phyloP scores from a whole-genome alignment of 805 yeast genomes.

The Starmerella floris region DNA sequence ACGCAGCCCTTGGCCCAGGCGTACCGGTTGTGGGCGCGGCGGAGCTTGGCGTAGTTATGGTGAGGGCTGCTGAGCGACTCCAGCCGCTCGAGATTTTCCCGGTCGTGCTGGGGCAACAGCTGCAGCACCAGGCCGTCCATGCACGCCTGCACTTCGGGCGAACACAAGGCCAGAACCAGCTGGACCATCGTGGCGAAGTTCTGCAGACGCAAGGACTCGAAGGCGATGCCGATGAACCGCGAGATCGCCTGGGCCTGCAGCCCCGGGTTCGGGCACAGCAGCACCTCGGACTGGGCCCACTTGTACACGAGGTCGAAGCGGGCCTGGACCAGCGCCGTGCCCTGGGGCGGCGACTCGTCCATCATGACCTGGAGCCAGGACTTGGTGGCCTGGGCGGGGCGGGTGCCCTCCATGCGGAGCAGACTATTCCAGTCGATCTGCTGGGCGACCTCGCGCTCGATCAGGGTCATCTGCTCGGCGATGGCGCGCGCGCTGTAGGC shows the following conservation, averaged over 20 bases:
- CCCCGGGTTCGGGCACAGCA: conserved; percentile 47
- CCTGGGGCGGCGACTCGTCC: conserved; percentile 37
- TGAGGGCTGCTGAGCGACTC: conserved; percentile 63
- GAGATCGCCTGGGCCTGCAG: conserved; percentile 61
- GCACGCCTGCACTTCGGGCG: conserved; percentile 35
- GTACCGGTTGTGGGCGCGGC: conserved; percentile 48
- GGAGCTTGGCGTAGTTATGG: conserved; percentile 53
- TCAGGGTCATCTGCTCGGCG: conserved; percentile 71
- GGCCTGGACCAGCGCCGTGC: conserved; percentile 68
- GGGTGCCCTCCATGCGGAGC: conserved; percentile 61
- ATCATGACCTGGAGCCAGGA: conserved; percentile 71
- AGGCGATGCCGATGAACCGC: conserved; percentile 78
- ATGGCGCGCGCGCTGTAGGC: conserved; percentile 52
- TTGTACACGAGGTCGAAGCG: conserved; percentile 80
- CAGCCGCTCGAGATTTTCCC: conserved; percentile 49
- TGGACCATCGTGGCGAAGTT: conserved; percentile 83
- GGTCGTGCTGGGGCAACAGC: conserved; percentile 56
- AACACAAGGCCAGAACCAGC: conserved; percentile 61
- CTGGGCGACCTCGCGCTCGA: conserved; percentile 69
- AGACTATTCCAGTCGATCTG: conserved; percentile 90
- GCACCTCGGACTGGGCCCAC: conserved; percentile 82
- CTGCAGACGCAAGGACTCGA: conserved; percentile 55
- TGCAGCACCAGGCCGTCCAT: conserved; percentile 60
- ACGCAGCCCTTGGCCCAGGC: conserved; percentile 62
- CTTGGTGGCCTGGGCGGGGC: conserved; percentile 32